Evolutionary conservation across 176 grass and related monocot genomes (phyloP), one percentile per base, ranked within the genome.

Genomic region (Ensete glaucum): DNA sequence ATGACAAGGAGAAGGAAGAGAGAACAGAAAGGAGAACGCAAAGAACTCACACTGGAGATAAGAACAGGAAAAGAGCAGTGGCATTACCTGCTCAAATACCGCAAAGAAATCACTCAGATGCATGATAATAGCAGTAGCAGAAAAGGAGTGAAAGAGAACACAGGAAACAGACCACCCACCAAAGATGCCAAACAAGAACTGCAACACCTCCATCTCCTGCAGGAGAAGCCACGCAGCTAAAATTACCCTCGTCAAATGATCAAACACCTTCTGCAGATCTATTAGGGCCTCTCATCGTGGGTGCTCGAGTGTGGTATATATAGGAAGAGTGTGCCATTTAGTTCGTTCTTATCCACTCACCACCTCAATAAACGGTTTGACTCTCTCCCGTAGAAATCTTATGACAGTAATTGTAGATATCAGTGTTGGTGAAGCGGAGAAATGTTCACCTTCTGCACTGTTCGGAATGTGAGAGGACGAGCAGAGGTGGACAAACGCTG

Each of bases 191-290:
- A 80, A 80, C 69, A 80, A 20, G 43, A 80, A 63, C 63, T 80
- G 68, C 54, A 73, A 56, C 19, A 83, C 88, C 64, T 90, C 92
- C 78, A 60, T 60, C 57, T n/a, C 16, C 15, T 20, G 14, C 57
- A 21, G 15, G 15, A 60, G 19, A 20, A 60, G n/a, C 57, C 9
- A 60, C 17, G 8, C 13, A 43, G 4, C 34, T 43, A 4, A 43
- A 43, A 43, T 43, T 43, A 43, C 34, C 17, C 14, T 60, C 57
- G 17, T 60, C 15, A 3, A n/a, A 20, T 15, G 15, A n/a, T 60
- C 57, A 60, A 60, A 60, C 57, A 60, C 17, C 9, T 54, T 54
- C 4, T 43, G 3, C 34, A 6, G 34, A 43, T 43, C 34, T 43
- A 43, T 43, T 6, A 43, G 34, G 34, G 34, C 34, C 34, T 43